A percentile compares a stretch with the other conserved stretches of the same genome.
phyloP scores from a whole-genome alignment of 139 green algal genomes.

The Raphidocelis subcapitata region DNA sequence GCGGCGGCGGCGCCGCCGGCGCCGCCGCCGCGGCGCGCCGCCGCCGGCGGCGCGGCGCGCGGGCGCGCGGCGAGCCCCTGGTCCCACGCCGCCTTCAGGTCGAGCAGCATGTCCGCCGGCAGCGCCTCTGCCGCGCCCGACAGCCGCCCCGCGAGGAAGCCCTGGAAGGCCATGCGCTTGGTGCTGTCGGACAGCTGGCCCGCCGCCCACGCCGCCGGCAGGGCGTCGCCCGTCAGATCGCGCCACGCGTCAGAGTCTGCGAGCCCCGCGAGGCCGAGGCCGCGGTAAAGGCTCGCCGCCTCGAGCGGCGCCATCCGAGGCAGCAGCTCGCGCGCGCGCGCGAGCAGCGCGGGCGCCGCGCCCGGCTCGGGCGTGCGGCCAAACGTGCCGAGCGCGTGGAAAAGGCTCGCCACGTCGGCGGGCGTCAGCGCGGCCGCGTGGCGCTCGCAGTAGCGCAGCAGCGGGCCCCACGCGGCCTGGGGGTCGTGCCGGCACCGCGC shows the following conservation, averaged over 20 bases:
- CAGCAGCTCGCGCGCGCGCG: conserved; percentile 19
- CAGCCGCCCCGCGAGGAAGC: conserved; percentile 6
- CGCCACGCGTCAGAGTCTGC: conserved; percentile 1
- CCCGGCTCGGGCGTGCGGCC: neutral
- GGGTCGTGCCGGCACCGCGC: neutral
- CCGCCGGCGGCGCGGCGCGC: neutral
- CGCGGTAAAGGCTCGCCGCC: conserved; percentile 20
- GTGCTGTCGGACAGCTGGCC: conserved; percentile 11
- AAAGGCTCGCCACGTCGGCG: conserved; percentile 21
- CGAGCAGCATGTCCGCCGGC: neutral
- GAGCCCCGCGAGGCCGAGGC: conserved; percentile 10
- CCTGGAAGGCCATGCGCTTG: conserved; percentile 25
- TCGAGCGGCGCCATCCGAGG: conserved; percentile 23
- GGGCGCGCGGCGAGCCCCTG: neutral
- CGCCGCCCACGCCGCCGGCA: neutral
- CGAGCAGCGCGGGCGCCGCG: conserved; percentile 11
- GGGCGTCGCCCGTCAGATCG: neutral
- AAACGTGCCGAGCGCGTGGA: conserved; percentile 30
- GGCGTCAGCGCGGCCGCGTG: conserved; percentile 1
- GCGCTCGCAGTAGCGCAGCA: neutral
- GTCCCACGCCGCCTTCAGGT: conserved; percentile 10
- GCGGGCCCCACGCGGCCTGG: neutral
- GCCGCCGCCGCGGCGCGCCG: neutral
- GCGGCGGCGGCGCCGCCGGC: neutral
- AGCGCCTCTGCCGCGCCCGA: neutral